phyloP scores from a whole-genome alignment of 495 filamentous ascomycete genomes.

The Neurospora sp. region DNA sequence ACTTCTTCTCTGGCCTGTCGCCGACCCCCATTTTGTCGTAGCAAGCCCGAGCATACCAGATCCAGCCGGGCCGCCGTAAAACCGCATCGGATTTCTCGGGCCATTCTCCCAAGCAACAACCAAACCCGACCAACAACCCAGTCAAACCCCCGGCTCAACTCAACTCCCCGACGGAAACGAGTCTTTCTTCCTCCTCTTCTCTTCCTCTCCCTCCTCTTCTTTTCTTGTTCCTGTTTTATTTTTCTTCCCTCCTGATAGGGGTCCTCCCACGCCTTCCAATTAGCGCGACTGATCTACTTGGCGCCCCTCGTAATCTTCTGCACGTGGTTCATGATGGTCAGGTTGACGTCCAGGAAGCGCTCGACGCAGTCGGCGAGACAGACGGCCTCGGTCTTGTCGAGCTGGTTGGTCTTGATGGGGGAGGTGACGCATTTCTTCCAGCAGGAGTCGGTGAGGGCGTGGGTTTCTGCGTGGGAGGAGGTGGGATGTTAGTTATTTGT shows the following conservation, averaged over 20 bases:
- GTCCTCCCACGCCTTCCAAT: not conserved
- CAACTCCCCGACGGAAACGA: not conserved
- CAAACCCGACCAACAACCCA: too few relatives aligned
- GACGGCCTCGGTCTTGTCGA: slow-evolving; percentile 65
- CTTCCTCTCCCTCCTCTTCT: not conserved
- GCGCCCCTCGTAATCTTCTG: slow-evolving; percentile 25
- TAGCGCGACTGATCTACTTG: not conserved
- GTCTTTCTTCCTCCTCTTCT: not conserved
- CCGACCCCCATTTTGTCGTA: too few relatives aligned
- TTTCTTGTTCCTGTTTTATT: not conserved
- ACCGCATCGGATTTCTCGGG: not conserved
- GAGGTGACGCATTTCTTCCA: slow-evolving; percentile 80
- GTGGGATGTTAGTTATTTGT: not conserved
- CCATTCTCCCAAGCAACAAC: not conserved
- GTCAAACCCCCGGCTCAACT: not conserved
- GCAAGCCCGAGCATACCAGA: not conserved
- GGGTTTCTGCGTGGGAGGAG: slow-evolving; percentile 17
- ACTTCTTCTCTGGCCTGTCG: too few relatives aligned
- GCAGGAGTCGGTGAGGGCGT: slow-evolving; percentile 78
- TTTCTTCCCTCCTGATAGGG: not conserved
- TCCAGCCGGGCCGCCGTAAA: not conserved
- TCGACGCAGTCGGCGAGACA: slow-evolving; percentile 90
- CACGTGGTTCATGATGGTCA: slow-evolving; percentile 70
- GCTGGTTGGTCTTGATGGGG: slow-evolving; percentile 46
- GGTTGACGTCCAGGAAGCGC: slow-evolving; percentile 81